Evolutionary conservation across 805 yeast species (phyloP).

Genomic region (Torulaspora franciscae): DNA sequence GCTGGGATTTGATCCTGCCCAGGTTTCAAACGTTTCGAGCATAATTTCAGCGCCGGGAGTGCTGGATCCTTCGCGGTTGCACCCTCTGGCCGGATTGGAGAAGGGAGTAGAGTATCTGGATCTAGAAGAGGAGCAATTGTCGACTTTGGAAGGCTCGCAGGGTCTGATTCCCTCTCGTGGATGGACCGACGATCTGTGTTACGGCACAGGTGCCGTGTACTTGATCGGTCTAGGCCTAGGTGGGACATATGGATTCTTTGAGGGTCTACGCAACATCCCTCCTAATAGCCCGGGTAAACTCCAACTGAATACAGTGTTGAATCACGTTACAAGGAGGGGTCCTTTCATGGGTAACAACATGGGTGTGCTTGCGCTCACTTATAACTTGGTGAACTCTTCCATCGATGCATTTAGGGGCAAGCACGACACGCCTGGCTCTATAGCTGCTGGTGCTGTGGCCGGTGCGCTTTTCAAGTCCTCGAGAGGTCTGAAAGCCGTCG

Average conservation of each 20-base stretch:
- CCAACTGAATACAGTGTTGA: conserved; percentile 82
- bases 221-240: conserved; percentile 82
- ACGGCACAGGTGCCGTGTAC: conserved; percentile 95
- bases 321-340: conserved; percentile 91
- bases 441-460: conserved; percentile 84
- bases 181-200: conserved; percentile 95
- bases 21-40: conserved; percentile 57
- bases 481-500: conserved; percentile 83
- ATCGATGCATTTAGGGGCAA: conserved; percentile 79
- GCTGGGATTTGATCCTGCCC: conserved; percentile 59
- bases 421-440: conserved; percentile 80
- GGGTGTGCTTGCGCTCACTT: conserved; percentile 86
- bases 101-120: conserved; percentile 86
- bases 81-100: conserved; percentile 89
- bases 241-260: conserved; percentile 82
- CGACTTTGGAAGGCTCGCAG: conserved; percentile 77
- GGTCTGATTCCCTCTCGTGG: conserved; percentile 94
- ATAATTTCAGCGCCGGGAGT: conserved; percentile 57
- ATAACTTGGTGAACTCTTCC: conserved; percentile 76
- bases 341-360: conserved; percentile 94
- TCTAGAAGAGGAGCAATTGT: conserved; percentile 75
- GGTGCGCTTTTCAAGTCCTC: conserved; percentile 89
- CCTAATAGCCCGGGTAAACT: conserved; percentile 71
- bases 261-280: conserved; percentile 77
- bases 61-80: conserved; percentile 68